phyloP scores from a whole-genome alignment of 73 alveolate species.

The Tetrahymena thermophila region DNA sequence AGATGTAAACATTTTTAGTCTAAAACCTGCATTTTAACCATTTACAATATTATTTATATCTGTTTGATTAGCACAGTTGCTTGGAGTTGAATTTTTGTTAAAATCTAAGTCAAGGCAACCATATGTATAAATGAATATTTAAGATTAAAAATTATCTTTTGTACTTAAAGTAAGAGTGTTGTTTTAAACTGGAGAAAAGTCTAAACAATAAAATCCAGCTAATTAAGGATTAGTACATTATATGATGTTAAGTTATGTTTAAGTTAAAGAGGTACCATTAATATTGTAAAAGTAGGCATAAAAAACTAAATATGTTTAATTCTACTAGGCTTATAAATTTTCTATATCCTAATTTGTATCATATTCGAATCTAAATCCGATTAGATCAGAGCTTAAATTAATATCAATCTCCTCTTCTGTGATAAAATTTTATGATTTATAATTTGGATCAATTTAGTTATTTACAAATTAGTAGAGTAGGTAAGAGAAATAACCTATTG shows the following conservation, averaged over 20 bases:
- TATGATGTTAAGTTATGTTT: neutral
- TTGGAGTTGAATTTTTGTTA: neutral
- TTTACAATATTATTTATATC: neutral
- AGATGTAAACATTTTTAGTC: neutral
- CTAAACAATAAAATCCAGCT: too few relatives aligned
- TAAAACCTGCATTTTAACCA: neutral
- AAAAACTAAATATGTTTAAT: neutral
- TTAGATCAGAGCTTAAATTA: too few relatives aligned
- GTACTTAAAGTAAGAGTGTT: neutral
- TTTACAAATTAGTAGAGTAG: neutral
- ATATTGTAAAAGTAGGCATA: neutral
- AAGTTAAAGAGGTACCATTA: neutral
- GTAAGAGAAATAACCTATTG: neutral
- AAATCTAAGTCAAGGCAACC: neutral
- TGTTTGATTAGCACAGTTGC: neutral
- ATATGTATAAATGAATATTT: neutral
- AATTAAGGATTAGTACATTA: neutral
- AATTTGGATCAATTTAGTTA: neutral
- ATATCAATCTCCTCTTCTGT: neutral
- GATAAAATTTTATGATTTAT: too few relatives aligned
- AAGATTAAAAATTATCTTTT: neutral
- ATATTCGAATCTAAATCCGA: neutral
- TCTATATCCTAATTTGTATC: neutral
- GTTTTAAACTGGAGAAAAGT: neutral
- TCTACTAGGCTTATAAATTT: neutral